phyloP scores from a whole-genome alignment of 768 basidiomycete species.

The Tylopilus sp. region DNA sequence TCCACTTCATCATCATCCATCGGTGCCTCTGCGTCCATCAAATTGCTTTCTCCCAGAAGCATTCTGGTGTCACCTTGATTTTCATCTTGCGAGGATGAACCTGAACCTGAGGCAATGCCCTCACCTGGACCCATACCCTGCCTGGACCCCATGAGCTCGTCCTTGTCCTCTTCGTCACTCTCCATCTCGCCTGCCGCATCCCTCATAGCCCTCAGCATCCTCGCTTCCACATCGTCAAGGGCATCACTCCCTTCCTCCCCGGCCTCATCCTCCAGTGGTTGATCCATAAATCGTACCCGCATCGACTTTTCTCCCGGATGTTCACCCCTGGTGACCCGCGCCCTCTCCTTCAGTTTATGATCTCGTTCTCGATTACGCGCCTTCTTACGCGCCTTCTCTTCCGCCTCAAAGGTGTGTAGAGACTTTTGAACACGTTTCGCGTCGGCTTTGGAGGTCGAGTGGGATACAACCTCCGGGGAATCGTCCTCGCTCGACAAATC shows the following conservation, averaged over 20 bases:
- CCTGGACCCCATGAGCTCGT: no score
- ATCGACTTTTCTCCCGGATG: constrained; percentile 13
- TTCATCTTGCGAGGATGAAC: neutral
- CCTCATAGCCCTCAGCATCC: constrained; percentile 29
- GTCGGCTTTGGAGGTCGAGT: constrained; percentile 43
- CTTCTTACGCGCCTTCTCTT: constrained; percentile 41
- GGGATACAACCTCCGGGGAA: constrained; percentile 48
- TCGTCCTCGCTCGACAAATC: constrained; percentile 37
- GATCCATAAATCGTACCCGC: constrained; percentile 11
- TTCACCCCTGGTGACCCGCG: constrained; percentile 23
- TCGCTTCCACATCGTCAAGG: constrained; percentile 16
- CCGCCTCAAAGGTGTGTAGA: constrained; percentile 34
- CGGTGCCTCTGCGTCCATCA: constrained; percentile 10
- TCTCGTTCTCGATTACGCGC: constrained; percentile 47
- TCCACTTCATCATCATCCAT: constrained; percentile 21
- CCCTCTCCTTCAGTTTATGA: constrained; percentile 46
- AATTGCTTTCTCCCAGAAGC: constrained; percentile 5
- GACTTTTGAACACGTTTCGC: constrained; percentile 37
- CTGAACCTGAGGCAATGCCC: no score
- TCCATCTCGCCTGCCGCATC: constrained; percentile 25
- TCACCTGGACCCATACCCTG: no score
- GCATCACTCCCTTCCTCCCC: constrained; percentile 27
- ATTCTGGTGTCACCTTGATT: constrained; percentile 16
- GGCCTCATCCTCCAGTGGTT: constrained; percentile 13
- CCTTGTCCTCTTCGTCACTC: constrained; percentile 6